Percentiles rank a stretch among this genome's conserved stretches.
Conservation (phyloP, 306 rosid genomes). For the Vachellia pachyceras region DNA sequence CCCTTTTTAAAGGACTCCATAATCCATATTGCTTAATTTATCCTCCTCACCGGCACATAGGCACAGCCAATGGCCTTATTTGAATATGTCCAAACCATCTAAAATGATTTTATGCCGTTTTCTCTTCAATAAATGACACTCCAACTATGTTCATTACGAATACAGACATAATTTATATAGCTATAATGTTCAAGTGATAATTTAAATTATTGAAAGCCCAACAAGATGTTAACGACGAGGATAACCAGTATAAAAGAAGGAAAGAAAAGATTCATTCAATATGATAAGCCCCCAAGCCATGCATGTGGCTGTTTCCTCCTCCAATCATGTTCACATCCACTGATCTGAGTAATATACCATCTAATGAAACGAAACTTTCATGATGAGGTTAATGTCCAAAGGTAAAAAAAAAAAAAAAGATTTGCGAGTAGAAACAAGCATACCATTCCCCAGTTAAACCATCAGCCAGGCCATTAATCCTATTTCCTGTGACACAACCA, state of each 20-base stretch:
- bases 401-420: neutral
- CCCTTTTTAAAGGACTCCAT: no score
- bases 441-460: slow-evolving; percentile 57
- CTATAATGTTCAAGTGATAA: neutral
- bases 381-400: neutral
- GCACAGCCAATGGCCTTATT: no score
- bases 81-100: no score
- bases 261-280: neutral
- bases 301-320: neutral
- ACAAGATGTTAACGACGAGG: neutral
- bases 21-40: no score
- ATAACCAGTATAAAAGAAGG: neutral
- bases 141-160: no score
- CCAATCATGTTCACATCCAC: neutral
- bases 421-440: neutral
- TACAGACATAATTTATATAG: no score
- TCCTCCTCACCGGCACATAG: no score
- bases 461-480: slow-evolving; percentile 62
- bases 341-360: neutral
- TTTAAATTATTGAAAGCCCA: neutral
- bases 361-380: neutral
- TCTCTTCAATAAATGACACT: no score
- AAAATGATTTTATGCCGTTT: no score
- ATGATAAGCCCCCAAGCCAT: neutral
- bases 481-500: slow-evolving; percentile 56